phyloP scores from a whole-genome alignment of 1,284 basidiomycete genomes.

The Ceratobasidium sp. region DNA sequence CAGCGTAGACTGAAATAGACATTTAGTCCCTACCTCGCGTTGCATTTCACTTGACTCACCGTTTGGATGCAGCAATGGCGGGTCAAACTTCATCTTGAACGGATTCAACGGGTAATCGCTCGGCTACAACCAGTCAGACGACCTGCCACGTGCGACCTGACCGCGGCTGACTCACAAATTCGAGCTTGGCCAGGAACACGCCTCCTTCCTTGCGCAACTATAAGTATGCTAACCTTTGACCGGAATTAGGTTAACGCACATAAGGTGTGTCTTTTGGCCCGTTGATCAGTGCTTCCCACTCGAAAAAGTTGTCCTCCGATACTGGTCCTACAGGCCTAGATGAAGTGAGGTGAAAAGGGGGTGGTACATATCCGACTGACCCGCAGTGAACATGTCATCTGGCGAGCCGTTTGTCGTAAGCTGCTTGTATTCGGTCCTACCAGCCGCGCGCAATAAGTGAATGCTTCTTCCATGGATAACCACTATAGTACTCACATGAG shows the following conservation, averaged over 20 bases:
- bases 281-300: slow-evolving; percentile 96
- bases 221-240: not conserved
- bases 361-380: slow-evolving; percentile 56
- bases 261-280: slow-evolving; percentile 98
- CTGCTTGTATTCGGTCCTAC: slow-evolving; percentile 83
- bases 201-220: slow-evolving; percentile 81
- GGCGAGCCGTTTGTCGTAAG: slow-evolving; percentile 79
- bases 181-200: slow-evolving; percentile 90
- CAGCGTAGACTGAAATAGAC: slow-evolving; percentile 58
- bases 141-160: slow-evolving; percentile 2
- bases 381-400: slow-evolving; percentile 93
- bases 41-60: slow-evolving; percentile 60
- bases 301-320: slow-evolving; percentile 94
- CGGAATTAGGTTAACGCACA: slow-evolving; percentile 51
- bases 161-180: slow-evolving; percentile 70
- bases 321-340: slow-evolving; percentile 68
- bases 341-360: not conserved
- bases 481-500: slow-evolving; percentile 61
- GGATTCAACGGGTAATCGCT: slow-evolving; percentile 92
- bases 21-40: not conserved
- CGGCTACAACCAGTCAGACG: slow-evolving; percentile 60
- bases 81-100: slow-evolving; percentile 98
- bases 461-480: not conserved
- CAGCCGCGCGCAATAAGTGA: not conserved
- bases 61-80: slow-evolving; percentile 97